Evolutionary conservation across 164 flowering plant genomes (phyloP).

Genomic region (Annona cherimola): DNA sequence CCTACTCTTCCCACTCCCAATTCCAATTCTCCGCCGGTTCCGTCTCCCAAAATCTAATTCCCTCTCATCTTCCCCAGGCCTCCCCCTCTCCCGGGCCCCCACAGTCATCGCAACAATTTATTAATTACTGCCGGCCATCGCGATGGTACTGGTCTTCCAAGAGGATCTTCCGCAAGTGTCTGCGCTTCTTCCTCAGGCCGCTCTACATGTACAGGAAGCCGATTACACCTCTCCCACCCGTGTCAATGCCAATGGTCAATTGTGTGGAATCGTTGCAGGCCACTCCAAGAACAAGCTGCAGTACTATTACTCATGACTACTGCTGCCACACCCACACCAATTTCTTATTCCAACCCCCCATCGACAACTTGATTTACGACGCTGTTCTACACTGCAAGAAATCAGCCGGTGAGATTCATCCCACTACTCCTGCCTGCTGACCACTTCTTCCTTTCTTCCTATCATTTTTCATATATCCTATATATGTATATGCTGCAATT

Average conservation of each 20-base stretch:
- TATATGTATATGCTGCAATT: no score
- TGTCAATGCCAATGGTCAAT: not conserved
- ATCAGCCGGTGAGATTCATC: conserved; percentile 32
- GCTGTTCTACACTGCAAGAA: conserved; percentile 68
- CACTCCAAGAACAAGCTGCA: conserved; percentile 18
- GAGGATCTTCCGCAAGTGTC: conserved; percentile 22
- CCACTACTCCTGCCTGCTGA: not conserved
- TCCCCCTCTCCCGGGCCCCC: no score
- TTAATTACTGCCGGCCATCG: conserved; percentile 18
- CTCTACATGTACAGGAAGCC: conserved; percentile 2
- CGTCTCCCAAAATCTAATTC: not conserved
- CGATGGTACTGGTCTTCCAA: not conserved
- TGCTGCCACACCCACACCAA: not conserved
- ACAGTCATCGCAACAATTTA: no score
- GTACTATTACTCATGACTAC: conserved; percentile 8
- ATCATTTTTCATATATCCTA: not conserved
- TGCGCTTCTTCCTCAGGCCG: conserved; percentile 19
- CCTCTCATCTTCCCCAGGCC: not conserved
- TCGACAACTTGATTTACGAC: conserved; percentile 47
- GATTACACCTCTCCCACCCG: not conserved
- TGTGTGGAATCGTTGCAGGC: not conserved
- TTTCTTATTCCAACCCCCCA: conserved; percentile 4
- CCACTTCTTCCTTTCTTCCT: no score
- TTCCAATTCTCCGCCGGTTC: not conserved
- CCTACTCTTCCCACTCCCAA: no score